Base-by-base conservation (phyloP, 2,329 filamentous ascomycete genomes). In the Boeremia exigua region DNA sequence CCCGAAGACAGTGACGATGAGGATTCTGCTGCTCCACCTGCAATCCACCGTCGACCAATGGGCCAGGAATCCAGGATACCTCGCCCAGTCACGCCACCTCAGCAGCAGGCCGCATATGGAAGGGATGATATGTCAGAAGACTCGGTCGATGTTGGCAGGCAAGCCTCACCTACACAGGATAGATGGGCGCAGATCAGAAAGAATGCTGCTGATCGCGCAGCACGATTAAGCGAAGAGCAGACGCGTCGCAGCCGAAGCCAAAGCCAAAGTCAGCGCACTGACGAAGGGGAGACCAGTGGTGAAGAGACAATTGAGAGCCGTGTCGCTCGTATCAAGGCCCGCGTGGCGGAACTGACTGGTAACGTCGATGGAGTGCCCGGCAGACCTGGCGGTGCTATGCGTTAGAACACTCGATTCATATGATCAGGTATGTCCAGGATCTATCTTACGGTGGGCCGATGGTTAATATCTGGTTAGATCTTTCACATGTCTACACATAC, bases 221-320 rank as follows among this genome's bases (percentile, higher is more conserved):
- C 82, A 49, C 83, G 86, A 58, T 81, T 85, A 38, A 86, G 84
- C 49, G 89, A 92, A 63, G 87, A 90, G 66, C 84, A 87, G 61
- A 77, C 74, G 62, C 82, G 82, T 34, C 82, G 81, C 39, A 84
- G 80, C 38, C 80, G 85, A 62, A 80, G 78, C 54, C 80, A 85
- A 65, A 80, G 78, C 59, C 74, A 77, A 53, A 77, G 84, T 79
- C 68, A 81, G 7, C 86, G 88, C 54, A 86, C 83, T 15, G 91
- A 94, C 60, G 92, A 95, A 68, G 86, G 85, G n/a, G 92, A 96
- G 66, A 95, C 91, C n/a, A 96, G 90, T 71, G 92, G 91, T 52
- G 94, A 98, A 83, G 94, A 96, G 82, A 95, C 93, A 32, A 98
- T 98, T 69, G 95, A 99, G 77, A 93, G 92, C 44, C 91, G 95